Base-by-base conservation (phyloP, 805 yeast species). In the Candida quercuum region DNA sequence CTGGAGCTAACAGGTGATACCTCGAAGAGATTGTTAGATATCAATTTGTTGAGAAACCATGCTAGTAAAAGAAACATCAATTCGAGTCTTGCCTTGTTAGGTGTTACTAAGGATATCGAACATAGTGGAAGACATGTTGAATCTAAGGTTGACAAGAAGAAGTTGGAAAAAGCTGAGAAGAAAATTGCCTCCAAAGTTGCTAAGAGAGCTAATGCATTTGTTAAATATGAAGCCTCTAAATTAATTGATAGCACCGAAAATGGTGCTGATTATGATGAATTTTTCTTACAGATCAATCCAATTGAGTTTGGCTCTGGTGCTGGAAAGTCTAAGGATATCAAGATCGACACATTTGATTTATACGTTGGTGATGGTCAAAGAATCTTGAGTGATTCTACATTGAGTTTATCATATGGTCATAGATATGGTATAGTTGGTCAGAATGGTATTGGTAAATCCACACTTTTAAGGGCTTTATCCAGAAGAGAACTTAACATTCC, bases 361-460 rank as follows among this genome's bases (percentile, higher is more conserved):
- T 88, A 88, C 56, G 97, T 93, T 42, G 98, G 99, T 42, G 94
- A 86, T 41, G 98, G 97, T 45, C 82, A 85, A 62, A 78, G 99
- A 64, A 91, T 93, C 38, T 71, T 93, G 46, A 78, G 91, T 31
- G 94, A 89, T 59, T 82, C 98, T 20, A 74, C 88, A 18, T 74
- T 93, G 47, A 80, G 96, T 1, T 72, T 93, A 46, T 81, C 96
- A 21, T 81, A 81, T 59, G 99, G 99, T 38, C 87, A 85, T 61
- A 78, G 98, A 59, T 93, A 93, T 52, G 99, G 99, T 77, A 67
- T 93, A 37, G 96, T 93, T 31, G 99, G 99, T 63, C 95, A 89
- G 59, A 93, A 93, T 68, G 99, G 99, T 91, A 89, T 93, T 50
- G 99, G 99, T 81, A 93, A 93, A 62, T 89, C 98, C 31, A 93